Conservation (phyloP, 768 basidiomycete species). For the Agaricus blazei region DNA sequence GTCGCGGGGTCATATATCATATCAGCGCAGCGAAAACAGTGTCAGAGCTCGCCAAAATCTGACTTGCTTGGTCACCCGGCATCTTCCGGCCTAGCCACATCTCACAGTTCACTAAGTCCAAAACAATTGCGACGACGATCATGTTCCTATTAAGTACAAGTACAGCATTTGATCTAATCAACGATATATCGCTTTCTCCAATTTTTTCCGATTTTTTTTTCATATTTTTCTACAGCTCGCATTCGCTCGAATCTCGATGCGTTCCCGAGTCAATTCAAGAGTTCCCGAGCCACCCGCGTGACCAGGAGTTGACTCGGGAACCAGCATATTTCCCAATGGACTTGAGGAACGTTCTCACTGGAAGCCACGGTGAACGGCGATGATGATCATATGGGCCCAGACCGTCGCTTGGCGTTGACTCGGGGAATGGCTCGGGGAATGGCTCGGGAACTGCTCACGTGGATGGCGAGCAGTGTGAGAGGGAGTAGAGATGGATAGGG, state of each 20-base stretch:
- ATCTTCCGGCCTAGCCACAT: not conserved
- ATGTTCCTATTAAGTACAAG: not conserved
- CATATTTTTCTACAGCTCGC: not conserved
- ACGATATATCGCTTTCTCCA: not conserved
- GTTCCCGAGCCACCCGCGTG: constrained; percentile 27
- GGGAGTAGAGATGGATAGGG: not conserved
- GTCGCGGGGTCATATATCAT: constrained; percentile 72
- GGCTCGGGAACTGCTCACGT: constrained; percentile 11
- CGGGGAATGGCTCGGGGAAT: constrained; percentile 13
- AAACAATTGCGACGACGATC: too few relatives aligned
- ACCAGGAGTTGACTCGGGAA: constrained; percentile 34
- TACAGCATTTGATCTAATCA: not conserved
- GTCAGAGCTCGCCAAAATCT: not conserved
- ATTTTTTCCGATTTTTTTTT: constrained; percentile 6
- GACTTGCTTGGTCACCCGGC: constrained; percentile 11
- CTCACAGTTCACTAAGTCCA: too few relatives aligned
- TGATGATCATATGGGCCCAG: not conserved
- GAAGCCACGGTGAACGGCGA: not conserved
- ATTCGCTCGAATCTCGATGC: not conserved
- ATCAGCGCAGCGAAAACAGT: constrained; percentile 1
- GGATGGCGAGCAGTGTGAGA: not conserved
- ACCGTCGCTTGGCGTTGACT: constrained; percentile 4
- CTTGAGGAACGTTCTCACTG: not conserved
- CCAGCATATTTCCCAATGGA: constrained; percentile 16
- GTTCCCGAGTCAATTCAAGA: constrained; percentile 35